Evolutionary conservation across 2,329 filamentous ascomycete genomes (phyloP), one percentile per base, ranked within the genome.

Genomic region (Chaetomium globosum): DNA sequence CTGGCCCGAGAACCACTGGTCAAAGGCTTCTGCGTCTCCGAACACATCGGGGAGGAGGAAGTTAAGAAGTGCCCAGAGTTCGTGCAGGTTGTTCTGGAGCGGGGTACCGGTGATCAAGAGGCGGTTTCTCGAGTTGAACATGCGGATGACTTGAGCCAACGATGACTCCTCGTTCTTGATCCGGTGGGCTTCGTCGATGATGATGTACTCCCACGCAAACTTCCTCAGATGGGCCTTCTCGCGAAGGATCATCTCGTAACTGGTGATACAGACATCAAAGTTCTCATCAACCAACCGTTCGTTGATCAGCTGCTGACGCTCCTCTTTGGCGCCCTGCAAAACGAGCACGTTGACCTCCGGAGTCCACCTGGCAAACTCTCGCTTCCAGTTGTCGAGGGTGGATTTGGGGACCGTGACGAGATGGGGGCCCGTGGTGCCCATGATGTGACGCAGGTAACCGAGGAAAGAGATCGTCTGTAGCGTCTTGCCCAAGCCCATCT

Each of bases 131-230:
- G 95, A 99, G 78, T 93, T 92, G 82, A 99, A 99, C 61, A 97
- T 82, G 71, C 95, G 92, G 70, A 99, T 97, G 71, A 98, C 96
- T 74, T 98, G 94, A 3, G 95, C 93, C 3, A 99, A 83, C 0
- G 95, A 97, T 0, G 95, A 99, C 77, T 98, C 93, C 76, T 99
- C 95, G 78, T 99, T 99, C 82, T 99, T 99, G 85, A 99, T 99
- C 67, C 95, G 92, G 78, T 99, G 95, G 2, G 95, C 87, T 80
- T 99, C 95, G 73, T 99, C 95, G 69, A 99, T 97, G 71, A 99
- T 97, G 77, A 99, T 99, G 78, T 99, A 99, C 77, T 99, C 94
- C 95, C 95, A 99, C 0, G 95, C 93, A 76, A 99, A 96, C 77
- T 98, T 98, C 80, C 95, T 97, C 71, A 99, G 79, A 71, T 97